A percentile compares a stretch with the other conserved stretches of the same genome.
Evolutionary conservation across 2,329 filamentous ascomycete genomes (phyloP).

Genomic region (Colletotrichum kahawae): DNA sequence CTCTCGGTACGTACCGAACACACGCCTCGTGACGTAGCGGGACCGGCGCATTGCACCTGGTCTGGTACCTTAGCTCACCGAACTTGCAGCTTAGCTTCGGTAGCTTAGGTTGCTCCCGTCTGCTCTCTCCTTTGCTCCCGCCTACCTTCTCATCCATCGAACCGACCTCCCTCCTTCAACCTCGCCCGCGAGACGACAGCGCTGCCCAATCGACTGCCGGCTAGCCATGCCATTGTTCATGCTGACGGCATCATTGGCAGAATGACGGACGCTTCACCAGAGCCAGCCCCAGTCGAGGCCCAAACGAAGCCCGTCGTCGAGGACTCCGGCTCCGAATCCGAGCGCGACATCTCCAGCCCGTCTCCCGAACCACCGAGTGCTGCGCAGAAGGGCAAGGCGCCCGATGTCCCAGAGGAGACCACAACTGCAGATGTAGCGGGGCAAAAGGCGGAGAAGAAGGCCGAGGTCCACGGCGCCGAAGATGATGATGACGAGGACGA

Average conservation of each 20-base stretch:
- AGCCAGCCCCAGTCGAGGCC: conserved; percentile 33
- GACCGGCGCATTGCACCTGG: neutral
- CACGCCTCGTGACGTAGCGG: conserved; percentile 20
- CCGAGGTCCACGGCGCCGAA: conserved; percentile 23
- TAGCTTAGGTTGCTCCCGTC: neutral
- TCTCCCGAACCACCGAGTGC: conserved; percentile 1
- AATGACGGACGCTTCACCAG: conserved; percentile 49
- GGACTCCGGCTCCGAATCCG: conserved; percentile 13
- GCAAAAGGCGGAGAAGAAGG: conserved; percentile 20
- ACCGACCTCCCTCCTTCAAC: neutral
- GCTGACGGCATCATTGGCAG: conserved; percentile 29
- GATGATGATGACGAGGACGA: conserved; percentile 36
- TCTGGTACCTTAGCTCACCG: neutral
- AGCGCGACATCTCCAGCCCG: neutral
- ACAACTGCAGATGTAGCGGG: neutral
- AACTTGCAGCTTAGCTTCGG: conserved; percentile 10
- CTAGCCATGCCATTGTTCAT: conserved; percentile 8
- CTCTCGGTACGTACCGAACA: conserved; percentile 1
- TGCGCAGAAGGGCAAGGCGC: conserved; percentile 18
- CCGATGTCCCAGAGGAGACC: neutral
- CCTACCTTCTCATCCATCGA: neutral
- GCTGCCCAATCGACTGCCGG: neutral
- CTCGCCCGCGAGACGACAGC: neutral
- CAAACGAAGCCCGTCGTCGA: conserved; percentile 22
- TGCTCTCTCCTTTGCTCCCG: neutral